These are phyloP conservation scores for Ascochyta clinopodiicola DNA, from an alignment of 2,329 filamentous ascomycete species.

Conservation along the genomic window DNA sequence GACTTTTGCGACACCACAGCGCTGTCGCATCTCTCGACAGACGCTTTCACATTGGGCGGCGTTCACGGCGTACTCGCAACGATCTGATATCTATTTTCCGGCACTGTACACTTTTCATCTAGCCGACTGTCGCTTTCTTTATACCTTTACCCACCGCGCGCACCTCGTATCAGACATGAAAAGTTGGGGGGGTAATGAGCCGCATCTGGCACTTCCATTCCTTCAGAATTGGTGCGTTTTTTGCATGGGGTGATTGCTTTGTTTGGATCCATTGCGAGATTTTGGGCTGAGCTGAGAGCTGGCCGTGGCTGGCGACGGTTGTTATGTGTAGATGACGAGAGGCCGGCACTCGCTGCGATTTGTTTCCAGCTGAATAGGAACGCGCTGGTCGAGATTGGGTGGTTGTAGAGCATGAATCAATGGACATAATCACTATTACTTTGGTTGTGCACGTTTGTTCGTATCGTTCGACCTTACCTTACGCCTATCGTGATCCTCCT, in stretches of 20 bases:
- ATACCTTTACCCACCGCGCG: constrained; percentile 25
- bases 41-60: constrained; percentile 42
- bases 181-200: constrained; percentile 41
- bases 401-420: constrained; percentile 21
- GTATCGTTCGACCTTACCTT: no score
- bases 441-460: no score
- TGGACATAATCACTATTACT: constrained; percentile 9
- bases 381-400: constrained; percentile 19
- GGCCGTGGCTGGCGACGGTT: constrained; percentile 9
- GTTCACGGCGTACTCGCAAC: constrained; percentile 36
- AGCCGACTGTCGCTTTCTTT: constrained; percentile 21
- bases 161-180: constrained; percentile 29
- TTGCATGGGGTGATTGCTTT: constrained; percentile 12
- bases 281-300: constrained; percentile 3
- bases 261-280: constrained; percentile 12
- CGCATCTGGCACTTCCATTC: constrained; percentile 11
- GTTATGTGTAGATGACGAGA: constrained; percentile 15
- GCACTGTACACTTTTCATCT: constrained; percentile 20
- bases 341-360: constrained; percentile 10
- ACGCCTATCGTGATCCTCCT: neutral
- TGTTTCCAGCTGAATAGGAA: constrained; percentile 18
- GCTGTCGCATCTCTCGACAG: constrained; percentile 20
- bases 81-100: constrained; percentile 10
- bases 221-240: constrained; percentile 4
- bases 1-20: constrained; percentile 29